Base-by-base conservation (phyloP, 306 rosid genomes). In the Begonia peltatifolia region DNA sequence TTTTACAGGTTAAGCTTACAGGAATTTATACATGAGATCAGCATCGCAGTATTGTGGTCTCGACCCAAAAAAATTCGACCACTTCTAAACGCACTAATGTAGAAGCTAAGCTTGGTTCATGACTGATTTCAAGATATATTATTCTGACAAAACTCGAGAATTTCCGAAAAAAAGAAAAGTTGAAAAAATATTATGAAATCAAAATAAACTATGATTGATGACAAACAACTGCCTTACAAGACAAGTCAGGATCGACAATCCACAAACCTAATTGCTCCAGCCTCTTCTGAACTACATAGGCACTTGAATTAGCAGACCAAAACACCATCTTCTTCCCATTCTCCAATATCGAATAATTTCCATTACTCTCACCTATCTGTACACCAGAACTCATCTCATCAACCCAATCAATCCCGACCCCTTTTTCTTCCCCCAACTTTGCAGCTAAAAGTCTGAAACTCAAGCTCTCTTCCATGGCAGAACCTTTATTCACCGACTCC, bases 141-240 rank as follows among this genome's bases (percentile, higher is more conserved):
- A 30, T 30, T 3, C 38, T 0, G 38, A 25, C 35, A 25, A 17
- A 25, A 3, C 35, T 25, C 35, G 35, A 25, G 35, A 25, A 25
- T 25, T 25, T 25, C 35, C 35, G 35, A 25, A 25, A 3, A 25
- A 30, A 30, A 20, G 23, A 30, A n/a, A n/a, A n/a, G n/a, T n/a
- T n/a, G n/a, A n/a, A n/a, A n/a, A n/a, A n/a, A n/a, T n/a, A n/a
- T 30, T 5, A 1, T 7, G 9, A 30, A 30, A 5, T 30, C 38
- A 5, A 6, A 17, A 61, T 42, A 61, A 62, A 75, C 80, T 85
- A 89, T 50, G 76, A 68, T 50, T 60, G 68, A 58, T 76, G 83
- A 72, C 97, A 89, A 18, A 74, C 67, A 68, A 89, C 95, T 47
- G 85, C 94, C 12, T 67, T 85, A 76, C 97, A 85, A 14, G 97